phyloP scores from a whole-genome alignment of 2,329 filamentous ascomycete species.

The Hymenoscyphus infarciens region DNA sequence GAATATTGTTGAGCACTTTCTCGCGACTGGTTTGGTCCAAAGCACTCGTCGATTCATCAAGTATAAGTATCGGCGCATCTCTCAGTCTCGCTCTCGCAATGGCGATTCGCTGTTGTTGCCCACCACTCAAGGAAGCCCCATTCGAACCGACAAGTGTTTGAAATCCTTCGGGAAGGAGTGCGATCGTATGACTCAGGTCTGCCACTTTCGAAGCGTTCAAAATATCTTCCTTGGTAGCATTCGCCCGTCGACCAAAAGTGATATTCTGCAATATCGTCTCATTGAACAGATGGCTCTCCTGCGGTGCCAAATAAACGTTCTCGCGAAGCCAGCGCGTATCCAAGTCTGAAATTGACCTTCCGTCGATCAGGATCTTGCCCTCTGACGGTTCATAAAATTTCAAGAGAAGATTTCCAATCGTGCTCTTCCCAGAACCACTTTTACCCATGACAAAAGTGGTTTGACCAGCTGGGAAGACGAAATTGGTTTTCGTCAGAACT shows the following conservation, averaged over 20 bases:
- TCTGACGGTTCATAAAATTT: constrained; percentile 67
- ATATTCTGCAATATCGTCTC: constrained; percentile 78
- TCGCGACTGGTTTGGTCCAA: constrained; percentile 70
- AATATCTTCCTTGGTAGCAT: constrained; percentile 54
- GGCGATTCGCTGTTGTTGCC: constrained; percentile 78
- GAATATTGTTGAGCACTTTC: constrained; percentile 69
- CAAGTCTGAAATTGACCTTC: constrained; percentile 55
- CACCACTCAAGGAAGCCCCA: constrained; percentile 74
- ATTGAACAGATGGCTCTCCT: constrained; percentile 76
- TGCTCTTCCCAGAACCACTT: constrained; percentile 92
- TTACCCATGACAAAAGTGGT: constrained; percentile 78
- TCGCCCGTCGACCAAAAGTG: constrained; percentile 59
- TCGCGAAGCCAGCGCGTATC: constrained; percentile 69
- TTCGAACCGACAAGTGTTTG: constrained; percentile 68
- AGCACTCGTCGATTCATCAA: constrained; percentile 87
- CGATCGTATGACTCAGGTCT: constrained; percentile 64
- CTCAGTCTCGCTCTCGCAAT: constrained; percentile 75
- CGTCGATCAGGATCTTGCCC: constrained; percentile 69
- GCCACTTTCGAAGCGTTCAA: constrained; percentile 61
- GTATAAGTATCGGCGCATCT: constrained; percentile 74
- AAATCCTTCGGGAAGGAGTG: constrained; percentile 63
- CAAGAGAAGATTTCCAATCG: constrained; percentile 73
- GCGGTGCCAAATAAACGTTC: constrained; percentile 79
- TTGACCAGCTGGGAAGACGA: constrained; percentile 69
- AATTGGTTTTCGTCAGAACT: constrained; percentile 58